Evolutionary conservation across 2,329 filamentous ascomycete species (phyloP), one percentile per base, ranked within the genome.

Genomic region (Pyrenochaeta sp.): DNA sequence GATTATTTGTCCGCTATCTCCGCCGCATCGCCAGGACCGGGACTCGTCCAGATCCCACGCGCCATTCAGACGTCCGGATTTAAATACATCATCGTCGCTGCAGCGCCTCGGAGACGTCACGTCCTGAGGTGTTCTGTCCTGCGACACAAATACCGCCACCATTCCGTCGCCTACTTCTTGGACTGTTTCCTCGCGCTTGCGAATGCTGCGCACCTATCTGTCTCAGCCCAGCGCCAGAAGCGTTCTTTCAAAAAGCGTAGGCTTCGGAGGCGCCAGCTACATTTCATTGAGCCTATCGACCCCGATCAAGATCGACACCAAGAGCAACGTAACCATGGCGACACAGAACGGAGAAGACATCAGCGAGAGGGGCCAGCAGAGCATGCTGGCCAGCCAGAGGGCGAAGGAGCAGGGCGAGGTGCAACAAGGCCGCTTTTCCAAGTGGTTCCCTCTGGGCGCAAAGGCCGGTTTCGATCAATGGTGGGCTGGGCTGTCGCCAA

Each of bases 401-500:
- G 69, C 68, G 23, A 73, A 71, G 44, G 67, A 73, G 46, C 63
- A 67, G 39, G 65, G 61, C 5, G 63, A 69, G 39, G 58, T 40
- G 9, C 37, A 44, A 34, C 64, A 67, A 51, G 60, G 72, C 9
- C 26, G 65, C 9, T 55, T 67, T 19, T 53, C 58, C 4, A 58
- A 73, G 22, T 86, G 82, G 71, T 97, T 99, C 57, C 92, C 94
- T 2, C 75, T 97, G 15, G 87, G 91, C 35, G 96, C 96, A 75
- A 94, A 92, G 64, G 91, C 96, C 45, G 93, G 90, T 11, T 90
- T 90, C 52, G 38, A 37, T 22, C 57, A 61, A 26, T 64, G 92
- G 91, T 99, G 94, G 94, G 83, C 86, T 8, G 87, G 85, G 51
- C 76, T 94, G n/a, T 86, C 91, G 1, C 88, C 94, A 3, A 85